These are phyloP conservation scores for Boletus edulis DNA, from an alignment of 768 basidiomycete genomes.

Conservation along the genomic window DNA sequence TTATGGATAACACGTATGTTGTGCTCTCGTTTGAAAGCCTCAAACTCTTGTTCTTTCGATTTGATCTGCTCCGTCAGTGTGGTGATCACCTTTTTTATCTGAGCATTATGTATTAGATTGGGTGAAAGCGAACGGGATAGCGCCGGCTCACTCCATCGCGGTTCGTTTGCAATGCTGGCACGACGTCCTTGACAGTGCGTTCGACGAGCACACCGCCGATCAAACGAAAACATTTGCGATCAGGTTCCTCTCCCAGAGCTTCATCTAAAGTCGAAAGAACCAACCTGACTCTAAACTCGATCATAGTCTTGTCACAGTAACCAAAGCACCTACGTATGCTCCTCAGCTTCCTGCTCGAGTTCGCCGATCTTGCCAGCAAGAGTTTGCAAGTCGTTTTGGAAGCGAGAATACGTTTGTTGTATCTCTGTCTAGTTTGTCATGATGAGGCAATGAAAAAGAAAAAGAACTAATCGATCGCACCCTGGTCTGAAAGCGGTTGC, in stretches of 20 bases:
- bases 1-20: slow-evolving; percentile 60
- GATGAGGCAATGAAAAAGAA: slow-evolving; percentile 30
- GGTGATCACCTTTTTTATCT: slow-evolving; percentile 83
- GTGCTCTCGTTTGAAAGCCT: slow-evolving; percentile 74
- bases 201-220: slow-evolving; percentile 96
- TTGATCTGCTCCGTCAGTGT: slow-evolving; percentile 86
- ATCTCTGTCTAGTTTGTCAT: slow-evolving; percentile 67
- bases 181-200: slow-evolving; percentile 91
- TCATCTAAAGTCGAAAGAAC: slow-evolving; percentile 88
- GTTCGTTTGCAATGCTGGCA: slow-evolving; percentile 88
- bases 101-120: slow-evolving; percentile 11
- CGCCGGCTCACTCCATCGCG: slow-evolving; percentile 67
- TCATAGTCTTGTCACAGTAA: not conserved
- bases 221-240: slow-evolving; percentile 93
- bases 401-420: slow-evolving; percentile 75
- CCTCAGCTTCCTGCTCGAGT: slow-evolving; percentile 93
- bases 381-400: slow-evolving; percentile 88
- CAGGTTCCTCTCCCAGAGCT: slow-evolving; percentile 75
- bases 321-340: slow-evolving; percentile 70
- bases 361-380: slow-evolving; percentile 94
- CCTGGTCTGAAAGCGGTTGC: slow-evolving; percentile 65
- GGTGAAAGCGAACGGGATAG: not conserved
- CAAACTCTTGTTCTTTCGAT: slow-evolving; percentile 80
- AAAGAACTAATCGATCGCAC: slow-evolving; percentile 37
- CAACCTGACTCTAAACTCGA: slow-evolving; percentile 47